Conservation (phyloP, 164 flowering plant species). For the Annona cherimola region DNA sequence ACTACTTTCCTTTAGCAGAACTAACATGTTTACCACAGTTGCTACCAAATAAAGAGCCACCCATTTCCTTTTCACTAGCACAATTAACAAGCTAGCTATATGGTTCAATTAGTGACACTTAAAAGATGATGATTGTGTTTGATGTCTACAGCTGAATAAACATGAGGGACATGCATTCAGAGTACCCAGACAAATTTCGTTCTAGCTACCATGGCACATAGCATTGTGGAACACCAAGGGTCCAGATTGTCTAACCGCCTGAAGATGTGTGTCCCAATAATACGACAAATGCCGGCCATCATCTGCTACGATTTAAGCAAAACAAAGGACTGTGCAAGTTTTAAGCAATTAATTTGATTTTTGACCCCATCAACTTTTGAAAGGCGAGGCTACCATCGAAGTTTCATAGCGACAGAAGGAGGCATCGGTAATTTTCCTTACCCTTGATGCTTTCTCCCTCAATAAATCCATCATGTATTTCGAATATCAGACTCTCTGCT, state of each 20-base stretch:
- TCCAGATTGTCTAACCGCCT: not conserved
- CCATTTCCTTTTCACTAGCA: no score
- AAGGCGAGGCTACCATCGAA: not conserved
- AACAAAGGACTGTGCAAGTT: not conserved
- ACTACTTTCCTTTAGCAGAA: no score
- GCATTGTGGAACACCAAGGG: not conserved
- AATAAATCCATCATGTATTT: conserved; percentile 33
- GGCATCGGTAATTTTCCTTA: not conserved
- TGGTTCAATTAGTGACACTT: no score
- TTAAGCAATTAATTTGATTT: not conserved
- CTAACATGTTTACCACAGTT: no score
- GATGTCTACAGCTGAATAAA: no score
- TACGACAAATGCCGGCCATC: not conserved
- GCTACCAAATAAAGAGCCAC: no score
- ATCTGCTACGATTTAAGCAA: not conserved
- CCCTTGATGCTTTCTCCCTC: conserved; percentile 6
- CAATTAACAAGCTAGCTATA: no score
- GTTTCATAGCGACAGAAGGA: not conserved
- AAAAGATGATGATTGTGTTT: no score
- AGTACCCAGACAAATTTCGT: no score
- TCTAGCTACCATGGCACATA: not conserved
- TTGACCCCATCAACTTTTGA: not conserved
- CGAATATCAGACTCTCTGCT: conserved; percentile 35
- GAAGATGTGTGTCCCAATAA: not conserved
- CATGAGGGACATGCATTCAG: no score